Evolutionary conservation across 352 stramenopile species (phyloP).

Genomic region (Nothophytophthora sp.): DNA sequence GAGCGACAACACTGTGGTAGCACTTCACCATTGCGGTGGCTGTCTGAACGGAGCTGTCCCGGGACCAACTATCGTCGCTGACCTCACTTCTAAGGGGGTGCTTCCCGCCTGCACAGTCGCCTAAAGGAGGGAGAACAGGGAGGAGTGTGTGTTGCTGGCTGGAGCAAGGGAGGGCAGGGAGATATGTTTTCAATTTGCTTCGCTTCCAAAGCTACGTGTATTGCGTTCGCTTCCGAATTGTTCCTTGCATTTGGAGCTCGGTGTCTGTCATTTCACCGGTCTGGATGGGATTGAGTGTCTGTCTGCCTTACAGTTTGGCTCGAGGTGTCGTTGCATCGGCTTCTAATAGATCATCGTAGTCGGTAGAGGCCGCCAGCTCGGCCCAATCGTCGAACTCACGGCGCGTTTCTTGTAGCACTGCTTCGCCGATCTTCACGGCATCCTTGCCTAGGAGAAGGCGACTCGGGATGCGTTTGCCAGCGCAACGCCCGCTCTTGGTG

Average conservation of each 20-base stretch:
- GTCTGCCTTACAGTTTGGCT: conserved; percentile 16
- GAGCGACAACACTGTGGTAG: conserved; percentile 65
- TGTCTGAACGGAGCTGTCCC: conserved; percentile 73
- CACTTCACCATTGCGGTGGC: conserved; percentile 75
- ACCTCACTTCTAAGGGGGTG: conserved; percentile 33
- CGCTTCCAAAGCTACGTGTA: too few species aligned
- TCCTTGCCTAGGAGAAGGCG: conserved; percentile 39
- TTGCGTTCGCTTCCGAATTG: too few species aligned
- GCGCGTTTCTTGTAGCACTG: conserved; percentile 12
- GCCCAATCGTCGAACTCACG: conserved; percentile 32
- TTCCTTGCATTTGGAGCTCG: too few species aligned
- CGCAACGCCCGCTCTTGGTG: conserved; percentile 36
- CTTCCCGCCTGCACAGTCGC: conserved; percentile 40
- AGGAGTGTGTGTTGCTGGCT: background rate
- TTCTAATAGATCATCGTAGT: conserved; percentile 21
- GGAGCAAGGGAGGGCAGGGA: too few species aligned
- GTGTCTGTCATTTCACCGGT: too few species aligned
- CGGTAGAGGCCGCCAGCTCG: conserved; percentile 20
- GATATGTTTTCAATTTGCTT: too few species aligned
- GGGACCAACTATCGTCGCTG: conserved; percentile 46
- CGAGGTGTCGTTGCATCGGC: background rate
- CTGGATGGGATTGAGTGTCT: too few species aligned
- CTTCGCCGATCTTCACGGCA: conserved; percentile 25
- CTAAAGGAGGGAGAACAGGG: conserved; percentile 5
- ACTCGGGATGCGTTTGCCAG: conserved; percentile 29